Conservation (phyloP, 225 moss, liverwort and hornwort genomes). For the Neckera pumila region DNA sequence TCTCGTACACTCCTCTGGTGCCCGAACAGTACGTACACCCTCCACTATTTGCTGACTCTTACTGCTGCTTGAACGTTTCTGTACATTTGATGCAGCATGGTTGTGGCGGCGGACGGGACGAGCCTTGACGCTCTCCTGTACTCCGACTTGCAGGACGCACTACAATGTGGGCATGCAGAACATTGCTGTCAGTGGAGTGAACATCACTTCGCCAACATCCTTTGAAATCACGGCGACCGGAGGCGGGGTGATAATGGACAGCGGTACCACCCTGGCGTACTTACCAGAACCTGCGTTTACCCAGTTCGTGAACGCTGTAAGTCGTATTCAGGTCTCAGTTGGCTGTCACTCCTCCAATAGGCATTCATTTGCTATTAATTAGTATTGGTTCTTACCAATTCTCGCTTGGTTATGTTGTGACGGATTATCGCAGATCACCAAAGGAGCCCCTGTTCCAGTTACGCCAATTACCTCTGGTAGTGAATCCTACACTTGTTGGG, state of each 20-base stretch:
- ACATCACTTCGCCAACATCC: conserved; percentile 9
- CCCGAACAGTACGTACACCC: not conserved
- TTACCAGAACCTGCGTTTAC: conserved; percentile 9
- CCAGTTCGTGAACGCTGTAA: conserved; percentile 19
- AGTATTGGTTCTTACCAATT: not conserved
- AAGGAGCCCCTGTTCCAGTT: not conserved
- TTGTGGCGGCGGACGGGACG: not conserved
- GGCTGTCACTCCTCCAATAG: not conserved
- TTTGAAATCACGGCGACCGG: not conserved
- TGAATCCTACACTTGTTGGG: not conserved
- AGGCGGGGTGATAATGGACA: conserved; percentile 23
- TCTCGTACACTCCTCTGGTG: conserved; percentile 25
- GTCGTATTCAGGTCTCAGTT: not conserved
- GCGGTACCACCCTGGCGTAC: conserved; percentile 18
- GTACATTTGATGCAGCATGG: not conserved
- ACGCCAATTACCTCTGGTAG: not conserved
- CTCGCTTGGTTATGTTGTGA: not conserved
- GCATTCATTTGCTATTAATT: not conserved
- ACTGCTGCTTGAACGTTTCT: not conserved
- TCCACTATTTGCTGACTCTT: not conserved
- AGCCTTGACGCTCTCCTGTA: not conserved
- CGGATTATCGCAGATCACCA: not conserved
- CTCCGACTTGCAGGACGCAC: not conserved
- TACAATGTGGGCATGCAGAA: conserved; percentile 23
- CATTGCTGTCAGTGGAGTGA: conserved; percentile 24